A percentile compares a stretch with the other conserved stretches of the same genome.
These are phyloP conservation scores for Colletotrichum orbiculare DNA, from an alignment of 2,329 filamentous ascomycete genomes.

Conservation along the genomic window DNA sequence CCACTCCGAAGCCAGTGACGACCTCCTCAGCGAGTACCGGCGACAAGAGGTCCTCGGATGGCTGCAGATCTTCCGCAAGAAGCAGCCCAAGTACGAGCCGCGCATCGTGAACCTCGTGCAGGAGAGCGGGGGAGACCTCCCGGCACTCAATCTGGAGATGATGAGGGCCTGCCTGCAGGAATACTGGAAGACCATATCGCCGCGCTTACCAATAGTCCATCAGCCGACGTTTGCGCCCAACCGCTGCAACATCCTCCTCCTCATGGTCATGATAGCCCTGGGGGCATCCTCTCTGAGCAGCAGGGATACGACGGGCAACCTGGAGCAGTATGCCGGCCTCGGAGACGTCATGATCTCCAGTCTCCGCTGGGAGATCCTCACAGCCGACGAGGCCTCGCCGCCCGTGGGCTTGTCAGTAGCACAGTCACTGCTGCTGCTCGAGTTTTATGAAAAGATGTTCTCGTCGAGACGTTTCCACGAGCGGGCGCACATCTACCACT, in stretches of 20 bases:
- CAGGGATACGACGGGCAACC: conserved; percentile 64
- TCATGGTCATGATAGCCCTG: conserved; percentile 86
- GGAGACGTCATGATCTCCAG: conserved; percentile 74
- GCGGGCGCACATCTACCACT: conserved; percentile 89
- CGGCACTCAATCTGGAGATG: conserved; percentile 77
- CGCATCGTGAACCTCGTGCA: conserved; percentile 42
- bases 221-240: conserved; percentile 87
- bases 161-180: conserved; percentile 87
- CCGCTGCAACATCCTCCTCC: conserved; percentile 79
- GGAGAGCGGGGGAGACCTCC: conserved; percentile 55
- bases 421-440: conserved; percentile 83
- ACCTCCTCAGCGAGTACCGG: conserved; percentile 56
- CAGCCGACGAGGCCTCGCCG: conserved; percentile 82
- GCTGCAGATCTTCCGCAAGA: conserved; percentile 56
- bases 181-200: conserved; percentile 88
- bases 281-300: conserved; percentile 84
- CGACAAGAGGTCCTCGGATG: conserved; percentile 57
- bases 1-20: conserved; percentile 53
- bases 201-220: conserved; percentile 88
- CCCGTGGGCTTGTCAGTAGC: conserved; percentile 91
- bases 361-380: conserved; percentile 85
- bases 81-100: conserved; percentile 53
- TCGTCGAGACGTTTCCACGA: conserved; percentile 86
- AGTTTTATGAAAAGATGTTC: conserved; percentile 94
- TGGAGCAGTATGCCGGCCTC: conserved; percentile 58